Evolutionary conservation across 2,329 filamentous ascomycete genomes (phyloP).

Genomic region (Talaromyces verruculosus): DNA sequence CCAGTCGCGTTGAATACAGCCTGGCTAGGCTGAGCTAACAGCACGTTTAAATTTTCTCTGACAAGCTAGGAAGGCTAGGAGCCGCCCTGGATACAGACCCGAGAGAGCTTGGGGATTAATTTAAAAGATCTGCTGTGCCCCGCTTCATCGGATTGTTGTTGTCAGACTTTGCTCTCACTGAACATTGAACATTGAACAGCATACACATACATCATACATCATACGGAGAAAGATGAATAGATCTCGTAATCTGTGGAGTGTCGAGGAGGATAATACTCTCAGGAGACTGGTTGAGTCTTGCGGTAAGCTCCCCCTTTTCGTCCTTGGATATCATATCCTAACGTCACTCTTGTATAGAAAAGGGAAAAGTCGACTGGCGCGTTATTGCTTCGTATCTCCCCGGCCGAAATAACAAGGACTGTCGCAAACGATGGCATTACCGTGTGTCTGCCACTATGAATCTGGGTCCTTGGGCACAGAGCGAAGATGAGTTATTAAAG

Average conservation of each 20-base stretch:
- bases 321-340: neutral
- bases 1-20: constrained; percentile 7
- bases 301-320: constrained; percentile 9
- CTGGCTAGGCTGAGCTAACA: constrained; percentile 7
- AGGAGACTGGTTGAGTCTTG: constrained; percentile 18
- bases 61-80: neutral
- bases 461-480: constrained; percentile 20
- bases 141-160: neutral
- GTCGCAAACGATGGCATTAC: constrained; percentile 23
- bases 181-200: neutral
- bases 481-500: constrained; percentile 20
- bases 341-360: constrained; percentile 3
- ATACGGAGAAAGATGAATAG: constrained; percentile 9
- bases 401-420: constrained; percentile 23
- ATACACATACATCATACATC: neutral
- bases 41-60: constrained; percentile 1
- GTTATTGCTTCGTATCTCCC: constrained; percentile 21
- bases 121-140: constrained; percentile 13
- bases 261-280: constrained; percentile 20
- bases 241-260: constrained; percentile 21
- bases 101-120: neutral
- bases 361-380: constrained; percentile 23
- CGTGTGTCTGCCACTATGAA: constrained; percentile 22
- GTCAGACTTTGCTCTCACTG: neutral
- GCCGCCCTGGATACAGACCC: neutral